Evolutionary conservation across 1,139 yeast genomes (phyloP).

Genomic region (Sugiyamaella castrensis): DNA sequence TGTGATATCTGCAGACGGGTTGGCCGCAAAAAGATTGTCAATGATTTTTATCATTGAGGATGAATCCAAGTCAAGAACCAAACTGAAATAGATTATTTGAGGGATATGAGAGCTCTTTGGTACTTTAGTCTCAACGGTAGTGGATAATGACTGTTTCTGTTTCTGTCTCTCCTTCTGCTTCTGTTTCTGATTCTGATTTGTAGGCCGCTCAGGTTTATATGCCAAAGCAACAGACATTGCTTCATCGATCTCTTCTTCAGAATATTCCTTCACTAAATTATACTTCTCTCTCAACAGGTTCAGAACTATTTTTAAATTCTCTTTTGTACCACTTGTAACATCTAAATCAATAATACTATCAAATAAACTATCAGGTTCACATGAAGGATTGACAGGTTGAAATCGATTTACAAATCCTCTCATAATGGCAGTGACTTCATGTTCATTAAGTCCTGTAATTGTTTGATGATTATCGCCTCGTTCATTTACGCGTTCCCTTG

Average conservation of each 20-base stretch:
- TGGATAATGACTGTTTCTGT: neutral
- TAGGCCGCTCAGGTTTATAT: conserved; percentile 26
- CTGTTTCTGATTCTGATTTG: neutral
- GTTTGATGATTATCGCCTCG: conserved; percentile 94
- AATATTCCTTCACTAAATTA: conserved; percentile 47
- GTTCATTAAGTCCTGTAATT: conserved; percentile 51
- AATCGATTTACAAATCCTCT: conserved; percentile 68
- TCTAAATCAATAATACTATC: conserved; percentile 60
- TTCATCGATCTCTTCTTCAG: conserved; percentile 24
- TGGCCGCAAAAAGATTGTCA: conserved; percentile 21
- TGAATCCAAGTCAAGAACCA: conserved; percentile 3
- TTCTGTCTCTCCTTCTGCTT: neutral
- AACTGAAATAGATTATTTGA: conserved; percentile 5
- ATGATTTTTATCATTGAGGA: conserved; percentile 19
- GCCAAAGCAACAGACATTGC: conserved; percentile 31
- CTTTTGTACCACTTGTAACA: conserved; percentile 50
- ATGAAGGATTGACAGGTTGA: conserved; percentile 50
- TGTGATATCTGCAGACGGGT: conserved; percentile 21
- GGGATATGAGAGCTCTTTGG: neutral
- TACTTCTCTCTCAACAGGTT: conserved; percentile 41
- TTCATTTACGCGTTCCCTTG: conserved; percentile 54
- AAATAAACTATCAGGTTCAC: conserved; percentile 64
- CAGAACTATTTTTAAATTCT: conserved; percentile 51
- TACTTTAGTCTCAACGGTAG: neutral
- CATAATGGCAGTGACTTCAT: conserved; percentile 60